Evolutionary conservation across 2,329 filamentous ascomycete species (phyloP).

Genomic region (Chalara sp.): DNA sequence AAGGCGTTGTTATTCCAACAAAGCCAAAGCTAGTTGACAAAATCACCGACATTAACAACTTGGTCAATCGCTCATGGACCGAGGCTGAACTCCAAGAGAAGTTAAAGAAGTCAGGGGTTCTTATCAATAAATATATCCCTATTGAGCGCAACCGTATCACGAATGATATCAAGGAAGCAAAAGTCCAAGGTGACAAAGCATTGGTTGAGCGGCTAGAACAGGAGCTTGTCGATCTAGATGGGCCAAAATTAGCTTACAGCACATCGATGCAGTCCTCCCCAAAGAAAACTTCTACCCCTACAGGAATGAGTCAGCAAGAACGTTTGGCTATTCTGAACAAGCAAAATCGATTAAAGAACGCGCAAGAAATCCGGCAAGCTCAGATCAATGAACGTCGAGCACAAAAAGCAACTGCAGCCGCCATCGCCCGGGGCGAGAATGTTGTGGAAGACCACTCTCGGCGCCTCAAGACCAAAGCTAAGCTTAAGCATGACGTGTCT

Average conservation of each 20-base stretch:
- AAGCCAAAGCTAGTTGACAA: conserved; percentile 63
- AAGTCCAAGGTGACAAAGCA: conserved; percentile 54
- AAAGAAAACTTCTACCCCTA: conserved; percentile 38
- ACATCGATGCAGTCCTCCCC: conserved; percentile 52
- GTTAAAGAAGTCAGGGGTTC: conserved; percentile 61
- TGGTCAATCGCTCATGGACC: conserved; percentile 77
- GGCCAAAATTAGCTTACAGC: conserved; percentile 67
- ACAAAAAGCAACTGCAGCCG: conserved; percentile 52
- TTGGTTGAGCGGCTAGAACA: conserved; percentile 47
- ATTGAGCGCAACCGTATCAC: conserved; percentile 62
- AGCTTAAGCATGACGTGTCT: conserved; percentile 60
- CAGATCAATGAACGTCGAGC: conserved; percentile 73
- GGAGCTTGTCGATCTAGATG: conserved; percentile 55
- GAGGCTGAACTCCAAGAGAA: conserved; percentile 77
- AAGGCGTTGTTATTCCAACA: conserved; percentile 69
- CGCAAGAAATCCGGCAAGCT: conserved; percentile 85
- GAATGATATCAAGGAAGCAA: conserved; percentile 60
- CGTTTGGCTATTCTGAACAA: conserved; percentile 77
- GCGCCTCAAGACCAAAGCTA: conserved; percentile 59
- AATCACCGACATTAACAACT: conserved; percentile 69
- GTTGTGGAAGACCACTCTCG: conserved; percentile 52
- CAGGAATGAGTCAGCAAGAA: conserved; percentile 64
- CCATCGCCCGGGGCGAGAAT: conserved; percentile 56
- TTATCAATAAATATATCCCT: conserved; percentile 60
- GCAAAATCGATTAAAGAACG: conserved; percentile 76